A percentile compares a stretch with the other conserved stretches of the same genome.
Evolutionary conservation across 2,329 filamentous ascomycete genomes (phyloP).

Genomic region (Trichoderma sp.): DNA sequence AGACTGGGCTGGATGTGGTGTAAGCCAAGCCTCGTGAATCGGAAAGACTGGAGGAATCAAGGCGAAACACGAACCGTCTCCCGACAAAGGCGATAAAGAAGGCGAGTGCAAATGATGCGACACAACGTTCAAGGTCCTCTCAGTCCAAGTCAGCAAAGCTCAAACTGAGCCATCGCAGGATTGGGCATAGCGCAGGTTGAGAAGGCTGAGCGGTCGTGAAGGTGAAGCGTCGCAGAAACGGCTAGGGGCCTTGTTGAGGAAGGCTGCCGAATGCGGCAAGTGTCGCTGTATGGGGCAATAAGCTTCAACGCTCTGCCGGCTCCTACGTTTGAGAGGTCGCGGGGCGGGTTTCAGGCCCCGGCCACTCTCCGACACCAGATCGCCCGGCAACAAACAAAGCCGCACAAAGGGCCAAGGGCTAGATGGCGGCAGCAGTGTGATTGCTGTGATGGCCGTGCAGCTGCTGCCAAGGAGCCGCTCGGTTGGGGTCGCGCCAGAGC

Average conservation of each 20-base stretch:
- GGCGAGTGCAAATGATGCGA: neutral
- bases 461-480: slow-evolving; percentile 6
- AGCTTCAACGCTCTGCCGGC: neutral
- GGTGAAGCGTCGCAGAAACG: slow-evolving; percentile 17
- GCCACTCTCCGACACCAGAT: slow-evolving; percentile 33
- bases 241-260: neutral
- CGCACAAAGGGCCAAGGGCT: slow-evolving; percentile 2
- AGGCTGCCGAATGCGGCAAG: neutral
- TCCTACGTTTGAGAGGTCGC: slow-evolving; percentile 13
- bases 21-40: neutral
- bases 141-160: neutral
- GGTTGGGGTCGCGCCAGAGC: slow-evolving; percentile 15
- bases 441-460: neutral
- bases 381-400: slow-evolving; percentile 30
- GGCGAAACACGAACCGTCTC: slow-evolving; percentile 20
- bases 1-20: neutral
- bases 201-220: neutral
- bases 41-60: neutral
- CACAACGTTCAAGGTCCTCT: neutral
- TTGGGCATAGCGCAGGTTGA: neutral
- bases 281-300: neutral
- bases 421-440: neutral
- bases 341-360: slow-evolving; percentile 23
- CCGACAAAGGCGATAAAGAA: neutral
- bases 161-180: neutral